Conservation (phyloP, 192 early-diverging fungal genomes). For the Podila verticillata region DNA sequence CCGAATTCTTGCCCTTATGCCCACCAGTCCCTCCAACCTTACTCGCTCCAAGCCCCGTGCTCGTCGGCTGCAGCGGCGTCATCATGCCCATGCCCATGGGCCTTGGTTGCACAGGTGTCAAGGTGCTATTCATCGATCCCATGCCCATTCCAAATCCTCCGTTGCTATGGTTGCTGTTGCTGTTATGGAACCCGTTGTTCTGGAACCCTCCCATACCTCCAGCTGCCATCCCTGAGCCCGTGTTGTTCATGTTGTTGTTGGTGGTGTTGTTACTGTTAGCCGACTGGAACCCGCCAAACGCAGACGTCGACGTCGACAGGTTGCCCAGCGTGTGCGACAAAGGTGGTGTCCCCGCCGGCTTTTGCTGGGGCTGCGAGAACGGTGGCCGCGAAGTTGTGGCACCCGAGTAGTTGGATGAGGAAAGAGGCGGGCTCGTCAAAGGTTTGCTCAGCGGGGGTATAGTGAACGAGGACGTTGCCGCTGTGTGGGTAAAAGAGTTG, state of each 20-base stretch:
- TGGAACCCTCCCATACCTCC: constrained; percentile 35
- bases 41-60: constrained; percentile 9
- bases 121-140: constrained; percentile 5
- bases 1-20: constrained; percentile 46
- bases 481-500: constrained; percentile 12
- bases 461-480: constrained; percentile 30
- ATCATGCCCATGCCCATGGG: constrained; percentile 31
- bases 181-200: neutral
- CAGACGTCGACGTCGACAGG: constrained; percentile 32
- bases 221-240: constrained; percentile 20
- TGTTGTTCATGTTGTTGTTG: neutral
- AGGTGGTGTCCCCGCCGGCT: constrained; percentile 39
- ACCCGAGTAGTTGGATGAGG: constrained; percentile 7
- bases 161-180: neutral
- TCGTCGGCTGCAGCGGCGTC: constrained; percentile 39
- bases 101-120: constrained; percentile 21
- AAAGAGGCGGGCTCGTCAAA: constrained; percentile 5
- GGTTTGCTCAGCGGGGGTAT: constrained; percentile 49
- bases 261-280: constrained; percentile 5
- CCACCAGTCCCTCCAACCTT: constrained; percentile 12
- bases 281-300: constrained; percentile 50
- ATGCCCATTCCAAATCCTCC: constrained; percentile 6
- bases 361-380: constrained; percentile 49
- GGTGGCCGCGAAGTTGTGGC: constrained; percentile 27
- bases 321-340: constrained; percentile 46